These are phyloP conservation scores for Entoloma clypeatum DNA, from an alignment of 1,284 basidiomycete genomes.

Conservation along the genomic window DNA sequence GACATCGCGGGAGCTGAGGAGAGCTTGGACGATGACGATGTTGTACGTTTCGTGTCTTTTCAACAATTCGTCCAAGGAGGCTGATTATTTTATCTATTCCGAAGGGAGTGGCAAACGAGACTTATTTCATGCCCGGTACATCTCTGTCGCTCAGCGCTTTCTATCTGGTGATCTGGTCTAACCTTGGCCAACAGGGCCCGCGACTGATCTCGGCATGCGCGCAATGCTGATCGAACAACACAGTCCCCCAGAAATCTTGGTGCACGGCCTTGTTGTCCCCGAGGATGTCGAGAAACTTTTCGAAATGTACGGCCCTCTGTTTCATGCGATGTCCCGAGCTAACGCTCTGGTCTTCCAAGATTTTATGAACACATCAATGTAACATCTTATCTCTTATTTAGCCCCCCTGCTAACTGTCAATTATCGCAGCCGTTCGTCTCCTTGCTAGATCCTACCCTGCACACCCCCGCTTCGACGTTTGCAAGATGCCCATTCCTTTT, in stretches of 20 bases:
- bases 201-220: conserved; percentile 62
- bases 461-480: conserved; percentile 70
- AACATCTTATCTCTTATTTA: conserved; percentile 20
- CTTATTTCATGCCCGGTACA: conserved; percentile 75
- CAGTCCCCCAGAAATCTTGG: conserved; percentile 77
- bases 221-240: conserved; percentile 76
- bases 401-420: conserved; percentile 7
- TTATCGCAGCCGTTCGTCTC: conserved; percentile 62
- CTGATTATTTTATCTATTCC: conserved; percentile 9
- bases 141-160: conserved; percentile 10
- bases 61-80: conserved; percentile 5
- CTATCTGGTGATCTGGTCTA: conserved; percentile 6
- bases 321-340: conserved; percentile 3
- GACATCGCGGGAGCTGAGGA: conserved; percentile 36
- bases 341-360: conserved; percentile 37
- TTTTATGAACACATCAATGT: conserved; percentile 73
- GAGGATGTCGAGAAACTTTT: conserved; percentile 82
- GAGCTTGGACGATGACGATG: conserved; percentile 57
- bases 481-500: conserved; percentile 78
- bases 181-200: conserved; percentile 47
- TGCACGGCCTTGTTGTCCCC: conserved; percentile 75
- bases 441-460: conserved; percentile 68
- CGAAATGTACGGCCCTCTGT: conserved; percentile 58
- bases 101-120: conserved; percentile 74
- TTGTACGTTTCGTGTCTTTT: conserved; percentile 41